These are phyloP conservation scores for Globisporangium nagaii DNA, from an alignment of 352 stramenopile species.

Conservation along the genomic window DNA sequence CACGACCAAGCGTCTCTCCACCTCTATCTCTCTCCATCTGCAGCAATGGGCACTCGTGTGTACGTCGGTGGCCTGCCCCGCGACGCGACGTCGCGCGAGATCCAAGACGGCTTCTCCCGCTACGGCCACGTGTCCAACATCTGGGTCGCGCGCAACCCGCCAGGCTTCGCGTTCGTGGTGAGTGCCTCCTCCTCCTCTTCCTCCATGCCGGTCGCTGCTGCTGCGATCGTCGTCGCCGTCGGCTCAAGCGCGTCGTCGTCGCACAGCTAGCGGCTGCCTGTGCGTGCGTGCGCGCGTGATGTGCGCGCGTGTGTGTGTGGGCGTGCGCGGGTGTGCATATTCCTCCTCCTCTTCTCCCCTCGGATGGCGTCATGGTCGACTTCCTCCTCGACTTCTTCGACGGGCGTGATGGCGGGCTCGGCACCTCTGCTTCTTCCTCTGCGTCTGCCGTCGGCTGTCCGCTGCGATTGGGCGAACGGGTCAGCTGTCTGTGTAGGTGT, in stretches of 20 bases:
- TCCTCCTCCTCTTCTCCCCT: background rate
- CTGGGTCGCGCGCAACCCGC: conserved; percentile 83
- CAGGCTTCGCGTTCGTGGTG: conserved; percentile 87
- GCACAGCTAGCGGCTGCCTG: conserved; percentile 27
- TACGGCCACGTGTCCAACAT: conserved; percentile 86
- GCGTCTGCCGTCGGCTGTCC: no score
- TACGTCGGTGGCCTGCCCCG: conserved; percentile 80
- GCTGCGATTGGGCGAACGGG: background rate
- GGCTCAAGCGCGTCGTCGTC: conserved; percentile 4
- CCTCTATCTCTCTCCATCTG: background rate
- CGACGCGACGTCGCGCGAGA: conserved; percentile 74
- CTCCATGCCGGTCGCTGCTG: background rate
- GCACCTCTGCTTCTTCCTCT: background rate
- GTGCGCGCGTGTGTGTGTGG: conserved; percentile 4
- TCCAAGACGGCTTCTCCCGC: conserved; percentile 78
- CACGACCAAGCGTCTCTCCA: conserved; percentile 5
- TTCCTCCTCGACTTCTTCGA: background rate
- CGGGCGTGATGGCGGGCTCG: conserved; percentile 1
- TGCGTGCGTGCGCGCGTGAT: conserved; percentile 9
- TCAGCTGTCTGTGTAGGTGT: background rate
- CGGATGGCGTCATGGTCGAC: background rate
- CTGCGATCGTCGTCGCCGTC: conserved; percentile 9
- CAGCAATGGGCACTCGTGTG: conserved; percentile 71
- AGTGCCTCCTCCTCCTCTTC: conserved; percentile 32
- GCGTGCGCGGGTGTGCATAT: background rate